Evolutionary conservation across 306 rosid genomes (phyloP).

Genomic region (Alnus rubra): DNA sequence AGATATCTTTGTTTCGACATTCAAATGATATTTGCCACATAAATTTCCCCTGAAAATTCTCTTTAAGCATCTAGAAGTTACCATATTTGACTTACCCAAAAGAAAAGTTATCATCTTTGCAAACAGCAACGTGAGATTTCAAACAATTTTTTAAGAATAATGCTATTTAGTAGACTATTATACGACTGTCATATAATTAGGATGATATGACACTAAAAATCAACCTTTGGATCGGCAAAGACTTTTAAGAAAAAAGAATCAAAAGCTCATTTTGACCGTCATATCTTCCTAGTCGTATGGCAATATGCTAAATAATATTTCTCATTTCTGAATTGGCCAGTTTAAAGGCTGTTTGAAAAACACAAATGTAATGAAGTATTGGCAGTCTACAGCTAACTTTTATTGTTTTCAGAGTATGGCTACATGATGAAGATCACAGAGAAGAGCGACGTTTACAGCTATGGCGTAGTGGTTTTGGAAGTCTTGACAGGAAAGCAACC

Average conservation of each 20-base stretch:
- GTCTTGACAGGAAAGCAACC: conserved; percentile 95
- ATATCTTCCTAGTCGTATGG: too few species aligned
- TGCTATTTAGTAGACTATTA: too few species aligned
- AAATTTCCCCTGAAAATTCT: neutral
- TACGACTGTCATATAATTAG: too few species aligned
- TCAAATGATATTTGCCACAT: neutral
- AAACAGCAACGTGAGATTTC: neutral
- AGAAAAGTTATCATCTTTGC: neutral
- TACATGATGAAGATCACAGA: conserved; percentile 84
- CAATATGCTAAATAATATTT: too few species aligned
- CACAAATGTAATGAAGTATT: conserved; percentile 1
- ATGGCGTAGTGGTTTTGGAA: conserved; percentile 76
- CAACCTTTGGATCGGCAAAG: too few species aligned
- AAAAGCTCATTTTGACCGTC: too few species aligned
- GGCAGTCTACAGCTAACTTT: conserved; percentile 21
- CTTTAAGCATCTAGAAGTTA: neutral
- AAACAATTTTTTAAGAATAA: neutral
- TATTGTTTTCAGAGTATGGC: conserved; percentile 69
- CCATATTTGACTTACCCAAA: neutral
- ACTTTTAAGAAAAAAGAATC: too few species aligned
- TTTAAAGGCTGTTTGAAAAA: neutral
- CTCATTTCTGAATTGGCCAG: neutral
- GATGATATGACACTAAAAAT: too few species aligned
- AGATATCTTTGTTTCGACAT: neutral
- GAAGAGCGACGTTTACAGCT: conserved; percentile 83